Base-by-base conservation (phyloP, 306 rosid genomes). In the Dicorynia guianensis region DNA sequence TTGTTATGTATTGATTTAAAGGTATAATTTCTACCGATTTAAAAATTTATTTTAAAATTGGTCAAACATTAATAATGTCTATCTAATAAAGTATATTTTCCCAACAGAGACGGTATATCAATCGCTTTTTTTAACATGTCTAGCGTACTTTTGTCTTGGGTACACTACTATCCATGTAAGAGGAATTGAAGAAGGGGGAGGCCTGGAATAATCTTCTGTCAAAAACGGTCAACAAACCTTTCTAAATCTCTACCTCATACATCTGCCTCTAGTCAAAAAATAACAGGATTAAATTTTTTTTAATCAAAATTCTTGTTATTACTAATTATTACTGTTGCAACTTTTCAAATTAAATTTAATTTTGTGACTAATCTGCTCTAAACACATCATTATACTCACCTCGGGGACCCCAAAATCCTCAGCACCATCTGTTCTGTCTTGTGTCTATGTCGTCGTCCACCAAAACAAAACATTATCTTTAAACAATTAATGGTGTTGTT, bases 201-300 rank as follows among this genome's bases (percentile, higher is more conserved):
- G 25, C 17, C 9, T 13, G 43, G 34, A 20, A 63, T 75, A 64
- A 53, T 75, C 18, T 38, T 39, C 10, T 12, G 14, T 63, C 14
- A 14, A 14, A 36, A n/a, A n/a, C n/a, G n/a, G 77, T 76, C 57
- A 46, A 46, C 33, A 42, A 54, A 76, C 69, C 77, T 63, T 42
- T 81, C 77, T 54, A 36, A 52, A 81, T 76, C 81, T 14, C 47
- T 75, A 76, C 81, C 85, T 70, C 70, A 81, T 75, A 19, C 57
- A 35, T 42, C 60, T 17, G 25, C 44, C 58, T 25, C 2, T 25
- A 1, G 30, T 25, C 1, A 25, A 2, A 25, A 25, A 25, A n/a
- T n/a, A n/a, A n/a, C n/a, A n/a, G 30, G 30, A 25, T 25, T 25
- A 25, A 25, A 25, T 25, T 25, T 25, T 2, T 76, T 76, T 11